Percentiles rank a stretch among this genome's conserved stretches.
phyloP scores from a whole-genome alignment of 768 basidiomycete species.

The Podaxis mareebaensis region DNA sequence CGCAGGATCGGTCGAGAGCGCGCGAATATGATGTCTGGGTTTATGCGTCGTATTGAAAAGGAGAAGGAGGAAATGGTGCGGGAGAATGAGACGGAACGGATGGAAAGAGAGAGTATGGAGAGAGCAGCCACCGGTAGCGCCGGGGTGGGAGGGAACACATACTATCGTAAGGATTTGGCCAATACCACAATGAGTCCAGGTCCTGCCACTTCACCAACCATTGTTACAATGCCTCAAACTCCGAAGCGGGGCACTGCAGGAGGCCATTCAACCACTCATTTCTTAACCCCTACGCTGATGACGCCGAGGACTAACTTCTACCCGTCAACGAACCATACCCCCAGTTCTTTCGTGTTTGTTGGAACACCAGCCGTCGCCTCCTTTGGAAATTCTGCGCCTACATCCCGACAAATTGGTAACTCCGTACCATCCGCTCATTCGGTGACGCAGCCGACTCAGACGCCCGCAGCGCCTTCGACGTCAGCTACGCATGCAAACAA shows the following conservation, averaged over 20 bases:
- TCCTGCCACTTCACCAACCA: conserved; percentile 19
- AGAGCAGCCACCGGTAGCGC: conserved; percentile 26
- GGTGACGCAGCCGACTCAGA: background rate
- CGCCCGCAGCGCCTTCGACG: conserved; percentile 15
- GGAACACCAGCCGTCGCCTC: conserved; percentile 22
- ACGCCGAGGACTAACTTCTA: conserved; percentile 9
- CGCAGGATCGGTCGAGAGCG: conserved; percentile 68
- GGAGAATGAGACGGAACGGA: conserved; percentile 30
- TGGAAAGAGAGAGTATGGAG: conserved; percentile 31
- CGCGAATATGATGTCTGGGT: conserved; percentile 54
- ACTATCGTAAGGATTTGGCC: conserved; percentile 23
- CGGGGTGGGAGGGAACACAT: conserved; percentile 19
- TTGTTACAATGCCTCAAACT: conserved; percentile 20
- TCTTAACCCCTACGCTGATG: conserved; percentile 11
- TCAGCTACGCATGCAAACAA: conserved; percentile 17
- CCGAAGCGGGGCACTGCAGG: conserved; percentile 21
- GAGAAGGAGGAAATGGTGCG: conserved; percentile 36
- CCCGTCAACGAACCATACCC: conserved; percentile 13
- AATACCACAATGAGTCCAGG: conserved; percentile 15
- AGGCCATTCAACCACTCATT: conserved; percentile 6
- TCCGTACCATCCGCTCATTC: conserved; percentile 1
- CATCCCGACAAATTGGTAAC: conserved; percentile 9
- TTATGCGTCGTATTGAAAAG: conserved; percentile 38
- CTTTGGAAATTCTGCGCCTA: conserved; percentile 18
- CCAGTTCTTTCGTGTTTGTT: conserved; percentile 30